Evolutionary conservation across 2,329 filamentous ascomycete genomes (phyloP).

Genomic region (Zopfia rhizophila): DNA sequence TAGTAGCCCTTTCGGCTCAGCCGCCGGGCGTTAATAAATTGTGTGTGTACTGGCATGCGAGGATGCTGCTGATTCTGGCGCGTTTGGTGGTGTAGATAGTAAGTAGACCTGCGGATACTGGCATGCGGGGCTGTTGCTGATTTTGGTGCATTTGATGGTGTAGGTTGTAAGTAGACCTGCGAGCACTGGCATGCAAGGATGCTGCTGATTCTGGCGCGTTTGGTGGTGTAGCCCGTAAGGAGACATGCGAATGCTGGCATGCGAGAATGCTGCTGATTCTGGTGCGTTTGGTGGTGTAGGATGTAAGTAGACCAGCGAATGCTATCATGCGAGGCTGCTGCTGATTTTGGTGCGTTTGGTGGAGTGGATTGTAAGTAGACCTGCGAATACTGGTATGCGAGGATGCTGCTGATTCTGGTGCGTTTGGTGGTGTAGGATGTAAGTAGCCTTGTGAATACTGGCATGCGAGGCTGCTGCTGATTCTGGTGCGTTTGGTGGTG

Average conservation of each 20-base stretch:
- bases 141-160: too few species aligned
- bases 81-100: too few species aligned
- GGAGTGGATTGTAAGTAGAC: constrained; percentile 9
- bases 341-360: constrained; percentile 12
- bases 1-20: too few species aligned
- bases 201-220: constrained; percentile 14
- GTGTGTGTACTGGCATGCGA: too few species aligned
- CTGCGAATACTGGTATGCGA: constrained; percentile 2
- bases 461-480: constrained; percentile 9
- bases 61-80: too few species aligned
- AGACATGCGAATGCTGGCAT: constrained; percentile 9
- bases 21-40: too few species aligned
- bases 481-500: constrained; percentile 10
- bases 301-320: constrained; percentile 7
- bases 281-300: background rate
- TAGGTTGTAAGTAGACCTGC: constrained; percentile 18
- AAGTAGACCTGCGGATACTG: too few species aligned
- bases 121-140: too few species aligned
- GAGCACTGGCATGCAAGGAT: constrained; percentile 6
- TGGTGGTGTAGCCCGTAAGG: constrained; percentile 12
- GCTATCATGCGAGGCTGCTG: constrained; percentile 8
- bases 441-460: constrained; percentile 7
- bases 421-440: constrained; percentile 7
- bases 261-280: constrained; percentile 9
- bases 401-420: constrained; percentile 1